Conservation (phyloP, 2,329 filamentous ascomycete species). For the Colletotrichum lupini region DNA sequence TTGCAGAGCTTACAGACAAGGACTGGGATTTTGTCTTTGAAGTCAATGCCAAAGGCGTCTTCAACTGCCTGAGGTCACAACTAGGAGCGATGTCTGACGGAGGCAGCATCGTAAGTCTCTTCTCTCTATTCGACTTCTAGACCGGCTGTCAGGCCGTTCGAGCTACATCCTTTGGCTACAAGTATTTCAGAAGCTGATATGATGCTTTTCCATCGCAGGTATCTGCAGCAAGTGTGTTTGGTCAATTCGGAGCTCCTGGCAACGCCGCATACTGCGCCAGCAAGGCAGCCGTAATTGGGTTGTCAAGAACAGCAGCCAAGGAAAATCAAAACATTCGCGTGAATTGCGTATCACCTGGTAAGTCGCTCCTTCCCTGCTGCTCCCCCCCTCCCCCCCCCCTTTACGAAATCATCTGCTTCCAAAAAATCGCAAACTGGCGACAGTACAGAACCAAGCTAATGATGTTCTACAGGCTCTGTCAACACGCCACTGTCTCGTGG, state of each 20-base stretch:
- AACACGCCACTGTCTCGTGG: neutral
- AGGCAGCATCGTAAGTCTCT: neutral
- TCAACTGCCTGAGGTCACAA: conserved; percentile 39
- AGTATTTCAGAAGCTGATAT: neutral
- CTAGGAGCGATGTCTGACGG: conserved; percentile 15
- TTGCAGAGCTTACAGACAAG: conserved; percentile 38
- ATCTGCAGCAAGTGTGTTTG: neutral
- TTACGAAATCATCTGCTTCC: conserved; percentile 37
- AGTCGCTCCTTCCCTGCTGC: neutral
- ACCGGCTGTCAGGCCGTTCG: neutral
- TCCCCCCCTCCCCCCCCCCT: too few relatives aligned
- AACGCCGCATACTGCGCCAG: conserved; percentile 49
- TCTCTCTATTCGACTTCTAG: rapidly evolving
- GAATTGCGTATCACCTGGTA: neutral
- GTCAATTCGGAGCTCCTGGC: neutral
- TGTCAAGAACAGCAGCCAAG: conserved; percentile 48
- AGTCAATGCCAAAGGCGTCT: conserved; percentile 38
- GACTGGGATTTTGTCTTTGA: conserved; percentile 43
- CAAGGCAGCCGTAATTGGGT: conserved; percentile 49
- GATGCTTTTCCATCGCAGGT: neutral
- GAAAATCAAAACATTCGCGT: conserved; percentile 35
- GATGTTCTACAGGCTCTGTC: neutral
- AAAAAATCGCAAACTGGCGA: too few relatives aligned
- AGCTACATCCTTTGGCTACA: neutral
- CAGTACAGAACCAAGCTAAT: neutral